Evolutionary conservation across 2,329 filamentous ascomycete species (phyloP).

Genomic region (Chaetothyriales sp.): DNA sequence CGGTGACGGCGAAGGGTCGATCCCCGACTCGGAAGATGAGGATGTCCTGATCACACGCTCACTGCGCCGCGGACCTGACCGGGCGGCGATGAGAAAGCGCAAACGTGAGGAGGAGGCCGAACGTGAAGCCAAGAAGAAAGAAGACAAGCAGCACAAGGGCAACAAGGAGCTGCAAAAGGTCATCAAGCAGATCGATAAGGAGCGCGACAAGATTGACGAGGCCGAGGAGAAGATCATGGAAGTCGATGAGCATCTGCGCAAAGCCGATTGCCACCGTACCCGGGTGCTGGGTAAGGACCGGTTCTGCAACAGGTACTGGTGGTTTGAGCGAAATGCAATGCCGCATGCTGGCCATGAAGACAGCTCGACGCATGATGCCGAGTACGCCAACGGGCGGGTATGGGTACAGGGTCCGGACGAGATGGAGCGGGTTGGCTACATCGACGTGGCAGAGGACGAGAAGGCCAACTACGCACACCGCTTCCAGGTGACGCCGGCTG

Average conservation of each 20-base stretch:
- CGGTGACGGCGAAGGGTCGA: conserved; percentile 21
- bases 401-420: conserved; percentile 95
- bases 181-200: conserved; percentile 74
- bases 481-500: conserved; percentile 68
- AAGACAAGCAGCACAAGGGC: conserved; percentile 56
- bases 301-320: conserved; percentile 98
- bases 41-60: conserved; percentile 39
- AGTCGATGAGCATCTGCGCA: conserved; percentile 80
- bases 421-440: conserved; percentile 70
- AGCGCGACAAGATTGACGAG: conserved; percentile 62
- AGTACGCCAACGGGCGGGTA: conserved; percentile 84
- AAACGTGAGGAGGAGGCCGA: conserved; percentile 63
- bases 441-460: conserved; percentile 57
- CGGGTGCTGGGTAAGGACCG: conserved; percentile 82
- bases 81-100: conserved; percentile 55
- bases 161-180: conserved; percentile 81
- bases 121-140: conserved; percentile 51
- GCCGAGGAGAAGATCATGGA: conserved; percentile 74
- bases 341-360: conserved; percentile 75
- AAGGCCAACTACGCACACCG: conserved; percentile 60
- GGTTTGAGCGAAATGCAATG: conserved; percentile 98
- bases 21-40: conserved; percentile 53
- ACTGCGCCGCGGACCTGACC: conserved; percentile 49
- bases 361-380: conserved; percentile 73
- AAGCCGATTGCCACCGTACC: conserved; percentile 84